phyloP scores from a whole-genome alignment of 768 basidiomycete species.

The Phylloporus sp. region DNA sequence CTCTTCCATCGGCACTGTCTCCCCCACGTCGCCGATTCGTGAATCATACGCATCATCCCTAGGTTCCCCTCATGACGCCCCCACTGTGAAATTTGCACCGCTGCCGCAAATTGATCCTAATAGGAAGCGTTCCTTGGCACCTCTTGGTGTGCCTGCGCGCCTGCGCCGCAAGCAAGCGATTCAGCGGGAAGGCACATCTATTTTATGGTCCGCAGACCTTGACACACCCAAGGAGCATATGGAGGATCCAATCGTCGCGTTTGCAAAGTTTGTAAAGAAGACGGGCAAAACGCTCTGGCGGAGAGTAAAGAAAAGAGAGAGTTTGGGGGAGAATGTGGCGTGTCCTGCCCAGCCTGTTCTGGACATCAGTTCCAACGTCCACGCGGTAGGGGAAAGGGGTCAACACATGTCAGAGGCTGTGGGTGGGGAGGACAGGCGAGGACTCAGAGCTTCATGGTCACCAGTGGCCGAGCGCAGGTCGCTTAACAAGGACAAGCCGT shows the following conservation, averaged over 20 bases:
- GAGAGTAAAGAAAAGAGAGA: constrained; percentile 39
- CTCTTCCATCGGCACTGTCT: constrained; percentile 13
- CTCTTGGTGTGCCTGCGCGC: constrained; percentile 51
- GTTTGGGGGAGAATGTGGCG: constrained; percentile 18
- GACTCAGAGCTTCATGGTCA: constrained; percentile 26
- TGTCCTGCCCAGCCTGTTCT: constrained; percentile 5
- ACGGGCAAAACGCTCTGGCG: constrained; percentile 39
- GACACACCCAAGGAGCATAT: constrained; percentile 25
- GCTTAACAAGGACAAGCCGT: constrained; percentile 5
- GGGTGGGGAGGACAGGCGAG: constrained; percentile 8
- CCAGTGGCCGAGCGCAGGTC: constrained; percentile 19
- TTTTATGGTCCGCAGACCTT: constrained; percentile 20
- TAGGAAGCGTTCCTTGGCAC: constrained; percentile 43
- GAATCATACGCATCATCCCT: constrained; percentile 14
- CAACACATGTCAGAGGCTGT: not conserved
- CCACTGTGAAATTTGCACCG: constrained; percentile 54
- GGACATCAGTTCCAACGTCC: constrained; percentile 25
- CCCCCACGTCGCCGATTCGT: constrained; percentile 9
- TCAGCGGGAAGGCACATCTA: constrained; percentile 18
- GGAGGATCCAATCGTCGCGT: constrained; percentile 44
- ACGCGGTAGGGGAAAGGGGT: constrained; percentile 8
- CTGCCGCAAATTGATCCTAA: constrained; percentile 49
- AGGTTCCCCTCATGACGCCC: constrained; percentile 15
- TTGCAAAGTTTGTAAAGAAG: constrained; percentile 50
- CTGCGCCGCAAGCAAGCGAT: constrained; percentile 21